Conservation (phyloP, 1,284 basidiomycete genomes). For the Agroathelia rolfsii region DNA sequence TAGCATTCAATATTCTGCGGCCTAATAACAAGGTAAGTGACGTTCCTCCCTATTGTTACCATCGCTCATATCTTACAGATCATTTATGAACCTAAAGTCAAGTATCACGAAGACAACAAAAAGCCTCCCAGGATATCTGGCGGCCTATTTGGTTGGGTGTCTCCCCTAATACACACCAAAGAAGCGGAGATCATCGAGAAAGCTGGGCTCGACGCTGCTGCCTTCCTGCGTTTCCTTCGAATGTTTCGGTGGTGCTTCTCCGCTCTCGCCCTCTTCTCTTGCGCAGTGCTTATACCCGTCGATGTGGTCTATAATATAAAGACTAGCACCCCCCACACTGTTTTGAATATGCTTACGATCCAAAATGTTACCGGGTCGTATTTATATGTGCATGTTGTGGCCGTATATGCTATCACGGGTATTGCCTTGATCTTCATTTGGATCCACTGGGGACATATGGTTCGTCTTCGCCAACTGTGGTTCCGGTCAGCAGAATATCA, state of each 20-base stretch:
- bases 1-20: slow-evolving; percentile 69
- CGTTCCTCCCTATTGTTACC: slow-evolving; percentile 8
- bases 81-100: slow-evolving; percentile 54
- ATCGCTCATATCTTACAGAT: slow-evolving; percentile 25
- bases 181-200: slow-evolving; percentile 58
- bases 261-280: slow-evolving; percentile 34
- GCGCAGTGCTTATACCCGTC: slow-evolving; percentile 46
- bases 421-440: slow-evolving; percentile 51
- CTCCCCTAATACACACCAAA: slow-evolving; percentile 48
- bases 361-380: slow-evolving; percentile 46
- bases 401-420: slow-evolving; percentile 50
- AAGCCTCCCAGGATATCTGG: slow-evolving; percentile 43
- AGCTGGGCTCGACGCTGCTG: slow-evolving; percentile 62
- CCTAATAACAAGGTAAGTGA: slow-evolving; percentile 75
- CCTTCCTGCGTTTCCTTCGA: slow-evolving; percentile 61
- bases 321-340: slow-evolving; percentile 16
- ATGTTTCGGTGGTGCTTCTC: slow-evolving; percentile 53
- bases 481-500: slow-evolving; percentile 61
- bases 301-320: slow-evolving; percentile 41
- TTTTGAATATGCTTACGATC: slow-evolving; percentile 59
- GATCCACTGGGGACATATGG: slow-evolving; percentile 55
- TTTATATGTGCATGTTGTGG: slow-evolving; percentile 58
- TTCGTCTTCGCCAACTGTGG: slow-evolving; percentile 46
- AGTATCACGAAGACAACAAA: slow-evolving; percentile 49
- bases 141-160: slow-evolving; percentile 55